Conservation (phyloP, 352 stramenopile species). For the Sclerospora graminicola region DNA sequence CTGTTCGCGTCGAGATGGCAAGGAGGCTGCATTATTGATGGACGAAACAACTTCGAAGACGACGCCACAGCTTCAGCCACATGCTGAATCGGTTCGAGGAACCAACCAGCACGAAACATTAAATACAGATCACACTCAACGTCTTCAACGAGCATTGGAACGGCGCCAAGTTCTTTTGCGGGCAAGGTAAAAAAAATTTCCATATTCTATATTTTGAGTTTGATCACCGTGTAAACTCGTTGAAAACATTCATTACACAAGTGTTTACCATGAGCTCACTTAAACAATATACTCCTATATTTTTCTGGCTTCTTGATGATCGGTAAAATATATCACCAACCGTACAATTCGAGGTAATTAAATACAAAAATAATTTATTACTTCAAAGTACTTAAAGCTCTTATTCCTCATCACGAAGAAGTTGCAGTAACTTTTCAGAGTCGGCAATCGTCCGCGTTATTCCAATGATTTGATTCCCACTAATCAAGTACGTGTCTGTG, state of each 20-base stretch:
- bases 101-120: conserved; percentile 5
- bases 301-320: too few species aligned
- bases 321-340: too few species aligned
- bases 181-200: conserved; percentile 21
- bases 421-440: conserved; percentile 65
- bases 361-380: background rate
- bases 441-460: conserved; percentile 74
- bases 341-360: background rate
- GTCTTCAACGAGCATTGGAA: conserved; percentile 34
- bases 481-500: conserved; percentile 71
- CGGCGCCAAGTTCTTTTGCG: conserved; percentile 34
- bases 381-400: background rate
- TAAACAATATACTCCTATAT: too few species aligned
- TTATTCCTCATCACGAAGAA: conserved; percentile 40
- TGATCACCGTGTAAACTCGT: too few species aligned
- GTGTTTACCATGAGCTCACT: too few species aligned
- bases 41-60: background rate
- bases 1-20: conserved; percentile 31
- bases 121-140: conserved; percentile 18
- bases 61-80: too few species aligned
- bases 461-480: conserved; percentile 55
- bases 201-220: background rate
- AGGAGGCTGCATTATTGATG: conserved; percentile 21
- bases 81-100: conserved; percentile 1
- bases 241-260: too few species aligned